These are phyloP conservation scores for Trametes sanguinea DNA, from an alignment of 768 basidiomycete genomes.

Conservation along the genomic window DNA sequence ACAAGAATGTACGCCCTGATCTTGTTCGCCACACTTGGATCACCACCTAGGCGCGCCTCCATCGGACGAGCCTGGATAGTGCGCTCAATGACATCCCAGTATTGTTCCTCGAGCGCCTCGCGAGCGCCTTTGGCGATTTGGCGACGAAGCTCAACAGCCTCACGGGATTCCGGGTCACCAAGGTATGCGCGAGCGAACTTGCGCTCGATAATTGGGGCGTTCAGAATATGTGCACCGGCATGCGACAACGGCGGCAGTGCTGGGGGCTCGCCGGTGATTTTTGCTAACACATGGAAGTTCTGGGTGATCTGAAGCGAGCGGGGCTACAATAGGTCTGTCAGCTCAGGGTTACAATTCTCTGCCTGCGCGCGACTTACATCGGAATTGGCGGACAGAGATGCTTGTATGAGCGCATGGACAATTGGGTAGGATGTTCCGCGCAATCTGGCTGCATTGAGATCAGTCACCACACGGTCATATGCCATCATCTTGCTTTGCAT, in stretches of 20 bases:
- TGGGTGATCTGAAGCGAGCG: constrained; percentile 62
- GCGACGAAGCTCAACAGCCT: constrained; percentile 62
- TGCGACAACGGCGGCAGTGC: constrained; percentile 76
- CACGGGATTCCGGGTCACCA: constrained; percentile 60
- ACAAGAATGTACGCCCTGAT: constrained; percentile 86
- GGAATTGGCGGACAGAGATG: constrained; percentile 56
- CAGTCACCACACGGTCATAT: constrained; percentile 81
- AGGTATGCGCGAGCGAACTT: constrained; percentile 83
- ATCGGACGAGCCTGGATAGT: constrained; percentile 79
- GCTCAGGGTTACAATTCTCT: not conserved
- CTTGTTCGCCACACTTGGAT: constrained; percentile 87
- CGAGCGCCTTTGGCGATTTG: constrained; percentile 79
- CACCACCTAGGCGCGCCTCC: constrained; percentile 88
- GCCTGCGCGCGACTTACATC: constrained; percentile 49
- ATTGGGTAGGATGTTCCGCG: constrained; percentile 76
- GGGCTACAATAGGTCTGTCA: constrained; percentile 30
- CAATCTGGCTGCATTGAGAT: constrained; percentile 74
- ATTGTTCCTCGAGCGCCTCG: constrained; percentile 86
- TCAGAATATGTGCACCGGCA: constrained; percentile 79
- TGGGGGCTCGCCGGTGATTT: constrained; percentile 78
- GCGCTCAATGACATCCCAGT: constrained; percentile 80
- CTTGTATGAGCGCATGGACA: constrained; percentile 69
- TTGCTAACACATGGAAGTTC: constrained; percentile 71
- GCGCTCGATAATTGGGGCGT: constrained; percentile 76
- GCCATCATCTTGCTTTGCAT: constrained; percentile 97